Percentiles rank a stretch among this genome's conserved stretches.
These are phyloP conservation scores for Lichenothelia convexa DNA, from an alignment of 495 filamentous ascomycete species.

Conservation along the genomic window DNA sequence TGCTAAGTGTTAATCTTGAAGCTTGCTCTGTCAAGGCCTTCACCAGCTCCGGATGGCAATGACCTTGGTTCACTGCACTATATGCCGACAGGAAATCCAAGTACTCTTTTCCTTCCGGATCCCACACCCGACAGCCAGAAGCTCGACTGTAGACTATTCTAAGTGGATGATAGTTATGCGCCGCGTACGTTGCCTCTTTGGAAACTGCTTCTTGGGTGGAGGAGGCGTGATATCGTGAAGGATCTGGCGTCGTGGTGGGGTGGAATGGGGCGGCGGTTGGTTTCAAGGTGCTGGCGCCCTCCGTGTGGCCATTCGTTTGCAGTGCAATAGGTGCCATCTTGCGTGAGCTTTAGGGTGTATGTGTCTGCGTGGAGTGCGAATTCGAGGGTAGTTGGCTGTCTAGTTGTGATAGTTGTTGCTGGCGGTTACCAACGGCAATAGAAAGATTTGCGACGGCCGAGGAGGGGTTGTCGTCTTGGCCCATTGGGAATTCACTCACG, in stretches of 20 bases:
- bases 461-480: no score
- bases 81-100: conserved; percentile 97
- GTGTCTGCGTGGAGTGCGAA: no score
- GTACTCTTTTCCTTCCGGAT: conserved; percentile 92
- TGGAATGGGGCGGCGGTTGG: conserved; percentile 34
- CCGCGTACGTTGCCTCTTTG: conserved; percentile 67
- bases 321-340: conserved; percentile 38
- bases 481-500: no score
- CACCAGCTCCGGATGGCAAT: conserved; percentile 92
- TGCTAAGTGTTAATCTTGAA: conserved; percentile 76
- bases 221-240: conserved; percentile 52
- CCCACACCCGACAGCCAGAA: conserved; percentile 74
- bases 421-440: no score
- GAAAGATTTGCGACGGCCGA: no score
- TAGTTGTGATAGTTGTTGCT: no score
- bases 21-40: conserved; percentile 83
- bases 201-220: conserved; percentile 65
- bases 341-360: neutral
- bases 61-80: conserved; percentile 94
- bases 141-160: conserved; percentile 58
- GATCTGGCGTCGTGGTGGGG: conserved; percentile 25
- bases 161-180: conserved; percentile 97
- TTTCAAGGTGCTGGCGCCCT: conserved; percentile 22
- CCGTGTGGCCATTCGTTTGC: conserved; percentile 18
- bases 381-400: no score